Conservation (phyloP, 2,329 filamentous ascomycete genomes). For the Neoscytalidium dimidiatum region DNA sequence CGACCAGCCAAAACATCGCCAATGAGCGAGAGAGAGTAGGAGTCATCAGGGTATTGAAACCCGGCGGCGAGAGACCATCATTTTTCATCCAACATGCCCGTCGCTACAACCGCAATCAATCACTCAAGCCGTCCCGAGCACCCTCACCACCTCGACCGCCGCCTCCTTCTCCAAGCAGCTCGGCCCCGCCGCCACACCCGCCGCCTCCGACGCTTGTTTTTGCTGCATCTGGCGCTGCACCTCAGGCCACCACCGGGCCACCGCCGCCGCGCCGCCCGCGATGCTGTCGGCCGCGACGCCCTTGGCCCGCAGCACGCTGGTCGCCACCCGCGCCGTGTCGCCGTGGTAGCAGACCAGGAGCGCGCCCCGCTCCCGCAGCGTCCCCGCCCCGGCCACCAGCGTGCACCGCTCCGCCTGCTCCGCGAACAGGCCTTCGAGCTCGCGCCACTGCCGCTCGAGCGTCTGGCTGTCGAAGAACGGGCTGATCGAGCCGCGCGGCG, state of each 20-base stretch:
- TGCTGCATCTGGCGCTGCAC: neutral
- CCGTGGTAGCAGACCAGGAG: slow-evolving; percentile 58
- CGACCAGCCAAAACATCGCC: neutral
- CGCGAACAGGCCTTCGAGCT: slow-evolving; percentile 47
- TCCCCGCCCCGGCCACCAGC: slow-evolving; percentile 28
- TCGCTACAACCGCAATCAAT: neutral
- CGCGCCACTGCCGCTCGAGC: slow-evolving; percentile 51
- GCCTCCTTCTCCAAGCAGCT: neutral
- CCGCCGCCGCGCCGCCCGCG: slow-evolving; percentile 2
- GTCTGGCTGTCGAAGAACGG: slow-evolving; percentile 51
- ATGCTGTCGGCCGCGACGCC: slow-evolving; percentile 30
- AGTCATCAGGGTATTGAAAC: slow-evolving; percentile 1
- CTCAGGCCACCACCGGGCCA: neutral
- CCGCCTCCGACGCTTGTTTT: neutral
- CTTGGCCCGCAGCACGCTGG: slow-evolving; percentile 55
- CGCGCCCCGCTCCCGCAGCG: slow-evolving; percentile 29
- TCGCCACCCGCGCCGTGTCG: slow-evolving; percentile 56
- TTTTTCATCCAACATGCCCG: neutral
- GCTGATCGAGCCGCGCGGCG: slow-evolving; percentile 37
- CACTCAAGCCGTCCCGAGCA: neutral
- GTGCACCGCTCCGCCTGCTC: slow-evolving; percentile 20
- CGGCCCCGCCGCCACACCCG: neutral
- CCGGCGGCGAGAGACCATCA: neutral
- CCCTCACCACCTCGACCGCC: neutral
- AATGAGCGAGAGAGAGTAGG: neutral